phyloP scores from a whole-genome alignment of 164 flowering plant species.

The Annona squamosa region DNA sequence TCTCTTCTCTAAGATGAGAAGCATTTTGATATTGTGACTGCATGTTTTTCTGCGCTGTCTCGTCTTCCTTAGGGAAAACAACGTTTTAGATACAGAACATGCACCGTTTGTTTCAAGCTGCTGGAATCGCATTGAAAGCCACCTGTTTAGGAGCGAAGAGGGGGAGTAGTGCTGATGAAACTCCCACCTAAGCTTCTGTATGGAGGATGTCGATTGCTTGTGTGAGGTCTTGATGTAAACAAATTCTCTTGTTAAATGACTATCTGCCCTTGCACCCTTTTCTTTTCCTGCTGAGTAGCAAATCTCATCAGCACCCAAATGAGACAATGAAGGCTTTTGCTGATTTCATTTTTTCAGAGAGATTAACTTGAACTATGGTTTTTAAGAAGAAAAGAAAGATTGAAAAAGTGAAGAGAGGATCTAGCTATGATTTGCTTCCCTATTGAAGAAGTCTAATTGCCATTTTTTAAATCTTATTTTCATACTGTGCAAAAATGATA shows the following conservation, averaged over 20 bases:
- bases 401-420: not conserved
- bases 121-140: constrained; percentile 41
- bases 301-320: constrained; percentile 3
- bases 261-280: constrained; percentile 44
- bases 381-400: no score
- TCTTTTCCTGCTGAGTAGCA: constrained; percentile 41
- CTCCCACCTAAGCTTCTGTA: constrained; percentile 49
- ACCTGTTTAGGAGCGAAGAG: constrained; percentile 26
- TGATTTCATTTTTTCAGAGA: not conserved
- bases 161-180: constrained; percentile 33
- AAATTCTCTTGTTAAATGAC: constrained; percentile 41
- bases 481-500: not conserved
- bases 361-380: no score
- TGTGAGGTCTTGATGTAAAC: constrained; percentile 42
- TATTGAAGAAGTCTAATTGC: no score
- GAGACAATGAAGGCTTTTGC: not conserved
- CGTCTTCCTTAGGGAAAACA: constrained; percentile 38
- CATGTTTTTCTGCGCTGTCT: constrained; percentile 19
- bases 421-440: not conserved
- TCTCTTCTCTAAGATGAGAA: constrained; percentile 45
- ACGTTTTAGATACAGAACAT: constrained; percentile 36
- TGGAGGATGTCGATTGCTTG: constrained; percentile 46
- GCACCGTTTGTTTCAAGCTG: constrained; percentile 42
- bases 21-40: constrained; percentile 18
- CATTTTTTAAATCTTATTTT: not conserved